Conservation (phyloP, 352 stramenopile species). For the Thalassiosira mediterranea region DNA sequence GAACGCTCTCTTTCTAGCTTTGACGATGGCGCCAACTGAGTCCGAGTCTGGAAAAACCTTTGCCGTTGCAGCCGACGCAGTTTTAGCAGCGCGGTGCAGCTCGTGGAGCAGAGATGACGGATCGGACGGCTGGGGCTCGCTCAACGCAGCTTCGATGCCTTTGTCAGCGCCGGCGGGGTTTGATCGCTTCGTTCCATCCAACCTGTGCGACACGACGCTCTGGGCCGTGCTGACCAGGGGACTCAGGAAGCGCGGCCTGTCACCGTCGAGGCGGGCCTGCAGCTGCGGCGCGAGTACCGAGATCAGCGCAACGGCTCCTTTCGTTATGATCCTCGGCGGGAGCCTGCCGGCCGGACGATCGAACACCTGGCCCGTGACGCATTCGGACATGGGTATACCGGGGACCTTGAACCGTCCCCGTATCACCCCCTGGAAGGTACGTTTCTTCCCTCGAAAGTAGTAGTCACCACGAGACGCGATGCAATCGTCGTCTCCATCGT, state of each 20-base stretch:
- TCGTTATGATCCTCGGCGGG: slow-evolving; percentile 51
- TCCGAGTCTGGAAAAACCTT: slow-evolving; percentile 15
- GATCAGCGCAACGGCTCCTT: slow-evolving; percentile 54
- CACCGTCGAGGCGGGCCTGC: slow-evolving; percentile 34
- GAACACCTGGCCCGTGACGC: slow-evolving; percentile 66
- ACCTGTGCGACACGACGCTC: slow-evolving; percentile 31
- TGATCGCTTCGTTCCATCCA: background rate
- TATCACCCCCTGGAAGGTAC: slow-evolving; percentile 65
- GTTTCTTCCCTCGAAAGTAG: slow-evolving; percentile 68
- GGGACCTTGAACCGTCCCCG: slow-evolving; percentile 50
- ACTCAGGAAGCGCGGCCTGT: slow-evolving; percentile 57
- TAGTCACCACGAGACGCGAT: background rate
- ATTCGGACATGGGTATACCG: slow-evolving; percentile 54
- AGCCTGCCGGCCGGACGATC: slow-evolving; percentile 52
- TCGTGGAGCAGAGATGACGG: slow-evolving; percentile 27
- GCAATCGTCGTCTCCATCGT: background rate
- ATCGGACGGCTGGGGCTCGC: slow-evolving; percentile 49
- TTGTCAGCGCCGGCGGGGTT: slow-evolving; percentile 5
- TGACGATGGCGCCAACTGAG: slow-evolving; percentile 32
- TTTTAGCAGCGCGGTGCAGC: too few relatives aligned
- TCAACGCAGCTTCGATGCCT: slow-evolving; percentile 38
- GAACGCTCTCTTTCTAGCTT: slow-evolving; percentile 58
- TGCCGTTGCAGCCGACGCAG: background rate
- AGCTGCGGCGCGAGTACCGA: slow-evolving; percentile 56
- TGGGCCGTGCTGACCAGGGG: slow-evolving; percentile 61